Percentiles rank a stretch among this genome's conserved stretches.
Conservation (phyloP, 345 rosid species). For the Isatis tinctoria region DNA sequence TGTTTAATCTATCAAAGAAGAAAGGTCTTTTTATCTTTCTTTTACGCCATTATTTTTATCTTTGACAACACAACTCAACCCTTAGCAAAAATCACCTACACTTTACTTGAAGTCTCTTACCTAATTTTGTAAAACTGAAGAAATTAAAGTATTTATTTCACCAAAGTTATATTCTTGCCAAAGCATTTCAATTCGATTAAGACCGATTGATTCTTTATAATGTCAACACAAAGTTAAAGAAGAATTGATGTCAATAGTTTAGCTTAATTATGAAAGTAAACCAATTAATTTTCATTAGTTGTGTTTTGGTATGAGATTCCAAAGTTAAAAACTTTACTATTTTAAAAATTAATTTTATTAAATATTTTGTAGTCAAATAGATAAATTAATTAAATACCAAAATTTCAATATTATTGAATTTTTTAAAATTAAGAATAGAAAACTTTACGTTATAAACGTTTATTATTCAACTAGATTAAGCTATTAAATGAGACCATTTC, state of each 20-base stretch:
- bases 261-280: no score
- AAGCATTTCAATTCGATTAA: background rate
- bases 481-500: conserved; percentile 4
- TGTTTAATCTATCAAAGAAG: background rate
- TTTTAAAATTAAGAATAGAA: background rate
- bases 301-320: no score
- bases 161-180: background rate
- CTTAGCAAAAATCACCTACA: background rate
- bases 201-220: background rate
- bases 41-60: conserved; percentile 4
- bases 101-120: background rate
- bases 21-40: background rate
- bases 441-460: background rate
- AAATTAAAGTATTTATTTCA: background rate
- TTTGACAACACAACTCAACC: conserved; percentile 10
- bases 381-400: no score
- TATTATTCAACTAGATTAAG: background rate
- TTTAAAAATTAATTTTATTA: background rate
- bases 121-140: background rate
- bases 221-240: background rate
- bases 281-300: no score
- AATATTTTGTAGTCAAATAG: background rate
- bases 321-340: no score
- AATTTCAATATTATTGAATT: background rate
- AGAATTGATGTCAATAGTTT: background rate